These are phyloP conservation scores for Mortierella sp. DNA, from an alignment of 371 early-diverging fungal species.

Conservation along the genomic window DNA sequence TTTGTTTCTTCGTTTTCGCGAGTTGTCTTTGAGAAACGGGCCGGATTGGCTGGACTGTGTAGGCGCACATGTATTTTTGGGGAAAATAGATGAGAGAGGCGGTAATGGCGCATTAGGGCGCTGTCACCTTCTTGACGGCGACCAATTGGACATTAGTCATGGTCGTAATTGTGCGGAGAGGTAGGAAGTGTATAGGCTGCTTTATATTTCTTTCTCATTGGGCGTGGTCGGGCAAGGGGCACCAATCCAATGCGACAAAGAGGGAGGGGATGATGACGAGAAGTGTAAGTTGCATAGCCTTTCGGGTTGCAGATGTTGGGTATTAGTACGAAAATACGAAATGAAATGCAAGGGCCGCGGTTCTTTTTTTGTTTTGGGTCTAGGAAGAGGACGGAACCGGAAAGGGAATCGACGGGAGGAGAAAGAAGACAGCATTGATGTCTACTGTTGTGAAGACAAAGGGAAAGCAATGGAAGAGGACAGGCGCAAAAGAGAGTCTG, in stretches of 20 bases:
- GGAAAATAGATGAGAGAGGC: background rate
- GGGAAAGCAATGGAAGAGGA: background rate
- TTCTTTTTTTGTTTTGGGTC: background rate
- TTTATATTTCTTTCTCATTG: background rate
- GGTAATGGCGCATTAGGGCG: background rate
- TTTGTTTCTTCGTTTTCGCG: background rate
- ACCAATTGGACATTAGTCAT: background rate
- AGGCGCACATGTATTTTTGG: background rate
- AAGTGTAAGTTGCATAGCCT: too few species aligned
- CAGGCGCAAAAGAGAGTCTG: too few species aligned
- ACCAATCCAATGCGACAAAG: too few species aligned
- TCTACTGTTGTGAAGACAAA: background rate
- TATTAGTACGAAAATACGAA: background rate
- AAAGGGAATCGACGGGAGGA: background rate
- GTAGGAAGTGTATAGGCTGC: background rate
- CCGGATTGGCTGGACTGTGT: too few species aligned
- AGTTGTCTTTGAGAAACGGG: background rate
- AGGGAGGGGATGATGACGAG: background rate
- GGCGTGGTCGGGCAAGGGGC: background rate
- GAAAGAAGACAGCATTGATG: background rate
- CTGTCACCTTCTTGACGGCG: background rate
- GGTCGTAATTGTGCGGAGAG: background rate
- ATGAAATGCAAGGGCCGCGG: background rate
- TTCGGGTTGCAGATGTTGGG: too few species aligned
- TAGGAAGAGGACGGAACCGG: slow-evolving; percentile 11